phyloP scores from a whole-genome alignment of 306 rosid genomes.

The Prunus kanzakura region DNA sequence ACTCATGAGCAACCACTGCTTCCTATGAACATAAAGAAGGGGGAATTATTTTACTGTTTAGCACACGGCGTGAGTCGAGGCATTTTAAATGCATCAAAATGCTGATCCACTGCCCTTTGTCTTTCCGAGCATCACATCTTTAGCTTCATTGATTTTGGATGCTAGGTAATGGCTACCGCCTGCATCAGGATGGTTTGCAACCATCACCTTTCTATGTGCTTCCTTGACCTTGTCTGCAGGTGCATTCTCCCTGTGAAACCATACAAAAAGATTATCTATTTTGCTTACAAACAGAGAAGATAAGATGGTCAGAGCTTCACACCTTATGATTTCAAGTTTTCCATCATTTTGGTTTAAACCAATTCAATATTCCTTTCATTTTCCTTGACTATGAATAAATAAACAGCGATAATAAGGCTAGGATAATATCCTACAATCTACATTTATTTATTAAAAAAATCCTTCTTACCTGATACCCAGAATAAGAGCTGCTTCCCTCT shows the following conservation, averaged over 20 bases:
- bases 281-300: background rate
- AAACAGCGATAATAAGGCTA: background rate
- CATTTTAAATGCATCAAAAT: slow-evolving; percentile 29
- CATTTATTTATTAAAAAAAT: background rate
- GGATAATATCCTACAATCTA: background rate
- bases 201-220: slow-evolving; percentile 73
- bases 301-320: background rate
- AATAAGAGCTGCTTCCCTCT: slow-evolving; percentile 70
- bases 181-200: slow-evolving; percentile 85
- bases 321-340: background rate
- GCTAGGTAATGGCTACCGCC: slow-evolving; percentile 84
- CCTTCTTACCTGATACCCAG: slow-evolving; percentile 64
- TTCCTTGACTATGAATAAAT: background rate
- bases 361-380: background rate
- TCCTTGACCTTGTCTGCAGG: slow-evolving; percentile 64
- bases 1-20: background rate
- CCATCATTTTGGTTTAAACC: background rate
- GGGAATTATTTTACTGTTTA: background rate
- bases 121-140: slow-evolving; percentile 64
- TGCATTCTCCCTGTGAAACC: slow-evolving; percentile 52
- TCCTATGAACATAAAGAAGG: background rate
- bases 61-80: slow-evolving; percentile 6
- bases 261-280: background rate
- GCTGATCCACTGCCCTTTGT: slow-evolving; percentile 58
- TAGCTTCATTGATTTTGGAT: slow-evolving; percentile 72